phyloP scores from a whole-genome alignment of 2,329 filamentous ascomycete genomes.

The Claviceps africana region DNA sequence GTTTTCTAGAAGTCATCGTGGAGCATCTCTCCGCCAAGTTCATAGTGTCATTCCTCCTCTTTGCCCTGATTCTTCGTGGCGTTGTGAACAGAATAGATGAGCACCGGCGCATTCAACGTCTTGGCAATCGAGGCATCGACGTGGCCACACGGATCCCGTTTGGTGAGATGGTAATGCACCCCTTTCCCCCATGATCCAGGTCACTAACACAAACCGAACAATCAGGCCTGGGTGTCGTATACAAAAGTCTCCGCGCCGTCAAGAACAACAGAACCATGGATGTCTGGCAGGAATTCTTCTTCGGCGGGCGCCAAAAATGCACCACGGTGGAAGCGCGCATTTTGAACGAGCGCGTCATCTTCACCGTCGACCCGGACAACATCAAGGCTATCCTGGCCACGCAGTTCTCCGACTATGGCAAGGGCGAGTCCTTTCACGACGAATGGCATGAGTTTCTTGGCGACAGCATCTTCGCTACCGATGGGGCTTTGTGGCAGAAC shows the following conservation, averaged over 20 bases:
- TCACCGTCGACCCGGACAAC: constrained; percentile 41
- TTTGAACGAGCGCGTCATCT: constrained; percentile 28
- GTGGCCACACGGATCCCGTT: constrained; percentile 28
- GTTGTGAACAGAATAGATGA: constrained; percentile 25
- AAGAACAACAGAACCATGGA: constrained; percentile 42
- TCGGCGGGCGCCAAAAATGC: constrained; percentile 16
- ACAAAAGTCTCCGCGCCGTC: constrained; percentile 37
- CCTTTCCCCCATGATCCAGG: too few species aligned
- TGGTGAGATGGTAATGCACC: constrained; percentile 22
- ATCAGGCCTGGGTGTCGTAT: constrained; percentile 49
- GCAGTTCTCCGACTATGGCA: constrained; percentile 40
- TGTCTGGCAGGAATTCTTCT: constrained; percentile 45
- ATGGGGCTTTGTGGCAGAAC: constrained; percentile 64
- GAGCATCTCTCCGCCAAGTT: constrained; percentile 29
- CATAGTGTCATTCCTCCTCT: constrained; percentile 22
- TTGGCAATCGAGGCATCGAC: constrained; percentile 28
- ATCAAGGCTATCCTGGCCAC: constrained; percentile 42
- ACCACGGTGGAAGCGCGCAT: constrained; percentile 53
- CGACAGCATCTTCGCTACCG: constrained; percentile 60
- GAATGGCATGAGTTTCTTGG: constrained; percentile 35
- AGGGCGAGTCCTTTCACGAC: constrained; percentile 28
- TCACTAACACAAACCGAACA: neutral
- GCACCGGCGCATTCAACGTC: constrained; percentile 28
- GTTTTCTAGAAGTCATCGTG: constrained; percentile 35
- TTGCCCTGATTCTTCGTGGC: constrained; percentile 24